A percentile compares a stretch with the other conserved stretches of the same genome.
Evolutionary conservation across 257 asterid species (phyloP).

Genomic region (Capsicum pubescens): DNA sequence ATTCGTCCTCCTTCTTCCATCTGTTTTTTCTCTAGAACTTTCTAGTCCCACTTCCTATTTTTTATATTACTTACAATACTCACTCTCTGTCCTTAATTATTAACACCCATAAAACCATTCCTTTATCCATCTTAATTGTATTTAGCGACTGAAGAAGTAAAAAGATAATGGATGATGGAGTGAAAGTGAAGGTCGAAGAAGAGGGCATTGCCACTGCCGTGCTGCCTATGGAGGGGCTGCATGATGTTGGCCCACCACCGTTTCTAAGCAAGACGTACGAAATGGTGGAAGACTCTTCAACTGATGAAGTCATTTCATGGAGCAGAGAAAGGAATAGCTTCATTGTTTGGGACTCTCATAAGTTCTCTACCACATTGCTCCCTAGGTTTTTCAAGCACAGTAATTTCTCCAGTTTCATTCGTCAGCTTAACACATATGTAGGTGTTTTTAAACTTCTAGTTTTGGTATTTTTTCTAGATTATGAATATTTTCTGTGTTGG

Average conservation of each 20-base stretch:
- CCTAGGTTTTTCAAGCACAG: slow-evolving; percentile 88
- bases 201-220: slow-evolving; percentile 26
- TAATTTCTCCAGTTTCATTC: slow-evolving; percentile 92
- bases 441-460: slow-evolving; percentile 38
- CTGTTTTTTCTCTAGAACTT: slow-evolving; percentile 38
- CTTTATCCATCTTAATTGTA: not conserved
- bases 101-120: not conserved
- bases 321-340: slow-evolving; percentile 76
- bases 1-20: not conserved
- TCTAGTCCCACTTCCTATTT: slow-evolving; percentile 30
- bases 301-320: slow-evolving; percentile 88
- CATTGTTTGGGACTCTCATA: slow-evolving; percentile 80
- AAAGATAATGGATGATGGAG: slow-evolving; percentile 35
- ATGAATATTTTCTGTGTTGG: not conserved
- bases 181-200: slow-evolving; percentile 54
- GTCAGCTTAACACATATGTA: slow-evolving; percentile 98
- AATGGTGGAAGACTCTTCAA: slow-evolving; percentile 88
- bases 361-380: slow-evolving; percentile 74
- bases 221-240: slow-evolving; percentile 81
- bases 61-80: not conserved
- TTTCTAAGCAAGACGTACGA: slow-evolving; percentile 80
- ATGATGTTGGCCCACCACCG: slow-evolving; percentile 89
- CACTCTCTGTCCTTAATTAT: not conserved
- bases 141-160: not conserved
- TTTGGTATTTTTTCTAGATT: not conserved